Evolutionary conservation across 2,329 filamentous ascomycete species (phyloP), one percentile per base, ranked within the genome.

Genomic region (Xylaria hypoxylon): DNA sequence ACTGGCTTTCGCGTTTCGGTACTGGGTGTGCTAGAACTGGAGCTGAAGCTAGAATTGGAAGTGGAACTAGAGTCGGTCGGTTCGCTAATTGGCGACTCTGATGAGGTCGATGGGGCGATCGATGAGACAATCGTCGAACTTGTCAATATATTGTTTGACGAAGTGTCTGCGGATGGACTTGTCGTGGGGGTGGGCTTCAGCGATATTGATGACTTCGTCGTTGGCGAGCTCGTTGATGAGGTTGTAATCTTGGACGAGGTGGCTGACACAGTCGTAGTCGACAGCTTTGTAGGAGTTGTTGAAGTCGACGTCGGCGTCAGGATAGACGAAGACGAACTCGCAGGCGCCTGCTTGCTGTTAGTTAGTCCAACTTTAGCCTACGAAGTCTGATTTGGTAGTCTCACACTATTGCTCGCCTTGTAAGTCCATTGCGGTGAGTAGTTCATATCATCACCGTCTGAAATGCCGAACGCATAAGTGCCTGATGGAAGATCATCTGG

Each of bases 361-460:
- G 26, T 55, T 13, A 55, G 24, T 45, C n/a, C 6, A 40, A 38
- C 19, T 47, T 53, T 2, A n/a, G 38, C 2, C 13, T 28, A 17
- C 8, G n/a, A 5, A 5, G 2, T 59, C 15, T 15, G n/a, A 59
- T 55, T 13, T 5, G 1, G 17, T 13, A 44, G 10, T 3, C 59
- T 62, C 10, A 62, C 53, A 24, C 4, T 40, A 24, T 17, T 13
- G 19, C 28, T 40, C 33, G 45, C 45, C 35, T 24, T 22, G 3
- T 59, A 64, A 28, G 13, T 22, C 61, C 61, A 64, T n/a, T 33
- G 40, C n/a, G 50, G n/a, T 3, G 62, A 64, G 26, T 55, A 64
- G 26, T 60, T 64, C 19, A n/a, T 19, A 15, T 19, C 26, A 5
- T 40, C 28, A 6, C 40, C 48, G 17, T 64, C 62, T 24, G 45